phyloP scores from a whole-genome alignment of 352 stramenopile species.

The Globisporangium spiculum region DNA sequence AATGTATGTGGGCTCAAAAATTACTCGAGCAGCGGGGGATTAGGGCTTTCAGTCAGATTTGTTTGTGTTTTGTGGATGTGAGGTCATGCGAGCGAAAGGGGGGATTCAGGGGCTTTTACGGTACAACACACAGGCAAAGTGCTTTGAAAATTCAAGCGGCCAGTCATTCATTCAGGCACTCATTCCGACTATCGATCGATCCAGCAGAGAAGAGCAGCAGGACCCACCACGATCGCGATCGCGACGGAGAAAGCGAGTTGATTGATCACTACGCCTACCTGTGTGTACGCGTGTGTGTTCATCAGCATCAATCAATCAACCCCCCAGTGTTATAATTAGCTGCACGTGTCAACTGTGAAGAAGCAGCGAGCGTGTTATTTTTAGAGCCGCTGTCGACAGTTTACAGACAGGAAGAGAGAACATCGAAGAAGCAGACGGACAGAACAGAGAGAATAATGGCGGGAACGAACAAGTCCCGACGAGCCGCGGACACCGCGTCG shows the following conservation, averaged over 20 bases:
- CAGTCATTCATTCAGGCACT: not conserved
- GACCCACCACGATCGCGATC: not conserved
- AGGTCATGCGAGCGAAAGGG: not conserved
- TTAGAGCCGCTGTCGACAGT: not conserved
- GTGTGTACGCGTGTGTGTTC: not conserved
- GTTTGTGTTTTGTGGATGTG: not conserved
- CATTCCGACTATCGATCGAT: slow-evolving; percentile 10
- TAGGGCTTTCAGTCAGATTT: not conserved
- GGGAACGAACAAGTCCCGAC: slow-evolving; percentile 11
- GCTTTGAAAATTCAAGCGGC: slow-evolving; percentile 4
- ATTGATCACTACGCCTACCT: not conserved
- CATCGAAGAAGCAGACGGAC: not conserved
- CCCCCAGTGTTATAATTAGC: not conserved
- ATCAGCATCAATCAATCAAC: not conserved
- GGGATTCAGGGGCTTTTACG: not conserved
- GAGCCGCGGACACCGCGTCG: slow-evolving; percentile 4
- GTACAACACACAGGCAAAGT: not conserved
- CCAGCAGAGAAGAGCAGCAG: not conserved
- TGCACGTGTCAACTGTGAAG: not conserved
- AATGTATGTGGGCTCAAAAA: not conserved
- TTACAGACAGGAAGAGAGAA: not conserved
- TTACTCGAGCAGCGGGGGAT: not conserved
- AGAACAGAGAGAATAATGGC: slow-evolving; percentile 8
- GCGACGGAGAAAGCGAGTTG: not conserved
- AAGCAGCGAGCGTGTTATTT: not conserved